Base-by-base conservation (phyloP, 2,329 filamentous ascomycete species). In the Fusarium sp. region DNA sequence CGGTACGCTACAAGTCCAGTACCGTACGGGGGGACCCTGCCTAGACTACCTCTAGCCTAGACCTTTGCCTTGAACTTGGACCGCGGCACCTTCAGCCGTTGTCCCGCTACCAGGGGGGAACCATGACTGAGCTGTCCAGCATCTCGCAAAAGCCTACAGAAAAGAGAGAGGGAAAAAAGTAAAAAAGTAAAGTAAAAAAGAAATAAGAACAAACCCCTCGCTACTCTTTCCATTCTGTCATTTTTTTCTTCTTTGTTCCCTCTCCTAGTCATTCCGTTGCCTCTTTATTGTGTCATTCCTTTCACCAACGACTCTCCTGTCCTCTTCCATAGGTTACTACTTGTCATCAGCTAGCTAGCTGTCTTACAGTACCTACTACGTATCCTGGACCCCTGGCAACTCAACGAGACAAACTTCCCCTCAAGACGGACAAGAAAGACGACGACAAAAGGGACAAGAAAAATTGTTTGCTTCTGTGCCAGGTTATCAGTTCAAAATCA, bases 381-480 rank as follows among this genome's bases (percentile, higher is more conserved):
- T n/a, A n/a, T 7, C 10, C 18, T n/a, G 18, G 34, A 37, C 18
- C 22, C 22, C 32, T 34, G n/a, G 25, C 37, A 51, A 63, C 18
- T 45, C 32, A 59, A 46, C 44, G 14, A 46, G 24, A 57, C 40
- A 49, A 41, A 64, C 57, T n/a, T 9, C 30, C 42, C 14, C 29
- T 29, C 34, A 22, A 41, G 18, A 27, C 25, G 40, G 27, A 48
- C 24, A 24, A 22, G 24, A 40, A 58, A 46, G 25, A 52, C 42
- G 25, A 48, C 46, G 34, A 53, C 29, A 30, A 44, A 61, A 63
- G 51, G 58, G 61, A 69, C 53, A 57, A 20, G 27, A 64, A 44
- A 24, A 48, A 32, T 60, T 74, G 56, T 61, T 75, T 72, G 65
- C 68, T 68, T 71, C 59, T 74, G 48, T 51, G 34, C 44, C 48